Percentiles rank a stretch among this genome's conserved stretches.
These are phyloP conservation scores for Fusarium anthophilum DNA, from an alignment of 2,329 filamentous ascomycete genomes.

Conservation along the genomic window DNA sequence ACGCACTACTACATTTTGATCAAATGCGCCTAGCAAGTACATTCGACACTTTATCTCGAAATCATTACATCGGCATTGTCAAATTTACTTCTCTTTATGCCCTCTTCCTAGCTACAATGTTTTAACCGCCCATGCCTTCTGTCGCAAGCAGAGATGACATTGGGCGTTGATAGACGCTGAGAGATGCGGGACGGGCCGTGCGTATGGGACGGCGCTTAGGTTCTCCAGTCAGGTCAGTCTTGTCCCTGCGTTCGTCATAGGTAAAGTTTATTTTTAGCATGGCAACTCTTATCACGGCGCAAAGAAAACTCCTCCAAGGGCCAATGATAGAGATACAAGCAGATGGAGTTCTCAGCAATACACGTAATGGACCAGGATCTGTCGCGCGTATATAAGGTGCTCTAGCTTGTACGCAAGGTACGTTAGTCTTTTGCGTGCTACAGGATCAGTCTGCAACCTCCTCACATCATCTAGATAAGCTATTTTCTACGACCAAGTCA, in stretches of 20 bases:
- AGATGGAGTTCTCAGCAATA: rapidly evolving
- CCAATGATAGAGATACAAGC: no score
- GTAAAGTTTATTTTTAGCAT: background rate
- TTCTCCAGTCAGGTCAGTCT: background rate
- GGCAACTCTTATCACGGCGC: background rate
- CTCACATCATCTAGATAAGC: no score
- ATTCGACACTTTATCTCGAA: no score
- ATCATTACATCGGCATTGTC: rapidly evolving
- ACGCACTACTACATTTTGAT: no score
- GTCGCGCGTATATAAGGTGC: no score
- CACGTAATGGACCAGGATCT: background rate
- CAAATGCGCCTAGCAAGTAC: no score
- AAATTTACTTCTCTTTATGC: rapidly evolving
- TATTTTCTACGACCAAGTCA: no score
- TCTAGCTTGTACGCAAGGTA: no score
- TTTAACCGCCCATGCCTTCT: no score
- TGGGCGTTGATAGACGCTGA: background rate
- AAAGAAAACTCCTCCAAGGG: rapidly evolving
- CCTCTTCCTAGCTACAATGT: rapidly evolving
- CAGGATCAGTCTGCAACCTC: no score
- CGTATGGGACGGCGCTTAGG: background rate
- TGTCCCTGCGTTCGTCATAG: background rate
- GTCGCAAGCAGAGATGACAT: background rate
- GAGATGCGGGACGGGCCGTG: background rate
- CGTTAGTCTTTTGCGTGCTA: no score